Percentiles rank a stretch among this genome's conserved stretches.
Evolutionary conservation across 1,139 yeast species (phyloP).

Genomic region (Pichia sp.): DNA sequence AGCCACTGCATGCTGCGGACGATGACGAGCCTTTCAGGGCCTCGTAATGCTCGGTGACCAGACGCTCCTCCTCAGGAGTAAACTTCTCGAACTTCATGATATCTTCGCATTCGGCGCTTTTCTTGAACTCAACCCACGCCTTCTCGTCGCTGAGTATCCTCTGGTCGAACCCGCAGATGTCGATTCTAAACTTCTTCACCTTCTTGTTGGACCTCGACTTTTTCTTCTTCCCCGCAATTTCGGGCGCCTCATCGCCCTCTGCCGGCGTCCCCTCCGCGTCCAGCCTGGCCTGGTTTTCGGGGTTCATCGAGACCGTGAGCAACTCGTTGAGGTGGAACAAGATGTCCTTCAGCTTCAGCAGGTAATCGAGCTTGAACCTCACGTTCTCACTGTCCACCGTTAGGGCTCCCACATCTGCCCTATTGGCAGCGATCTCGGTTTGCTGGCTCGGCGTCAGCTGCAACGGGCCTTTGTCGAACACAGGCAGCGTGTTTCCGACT

Average conservation of each 20-base stretch:
- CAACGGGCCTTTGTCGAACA: constrained; percentile 18
- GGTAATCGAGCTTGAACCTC: constrained; percentile 22
- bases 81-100: constrained; percentile 10
- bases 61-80: constrained; percentile 15
- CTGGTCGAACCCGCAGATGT: constrained; percentile 40
- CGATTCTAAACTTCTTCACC: constrained; percentile 31
- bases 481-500: constrained; percentile 35
- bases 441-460: constrained; percentile 31
- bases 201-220: constrained; percentile 25
- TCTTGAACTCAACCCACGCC: constrained; percentile 25
- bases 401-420: constrained; percentile 7
- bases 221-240: constrained; percentile 11
- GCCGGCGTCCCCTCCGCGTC: constrained; percentile 19
- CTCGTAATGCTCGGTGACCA: constrained; percentile 17
- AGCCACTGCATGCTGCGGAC: neutral
- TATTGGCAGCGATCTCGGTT: constrained; percentile 17
- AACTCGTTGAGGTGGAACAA: constrained; percentile 39
- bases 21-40: constrained; percentile 4
- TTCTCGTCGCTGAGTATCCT: constrained; percentile 27
- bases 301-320: constrained; percentile 18
- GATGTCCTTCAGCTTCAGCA: constrained; percentile 37
- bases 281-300: constrained; percentile 13
- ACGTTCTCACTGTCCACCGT: constrained; percentile 13
- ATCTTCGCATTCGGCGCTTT: constrained; percentile 19
- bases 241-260: constrained; percentile 15